Conservation (phyloP, 169 alveolate species). For the Cryptosporidium bovis region DNA sequence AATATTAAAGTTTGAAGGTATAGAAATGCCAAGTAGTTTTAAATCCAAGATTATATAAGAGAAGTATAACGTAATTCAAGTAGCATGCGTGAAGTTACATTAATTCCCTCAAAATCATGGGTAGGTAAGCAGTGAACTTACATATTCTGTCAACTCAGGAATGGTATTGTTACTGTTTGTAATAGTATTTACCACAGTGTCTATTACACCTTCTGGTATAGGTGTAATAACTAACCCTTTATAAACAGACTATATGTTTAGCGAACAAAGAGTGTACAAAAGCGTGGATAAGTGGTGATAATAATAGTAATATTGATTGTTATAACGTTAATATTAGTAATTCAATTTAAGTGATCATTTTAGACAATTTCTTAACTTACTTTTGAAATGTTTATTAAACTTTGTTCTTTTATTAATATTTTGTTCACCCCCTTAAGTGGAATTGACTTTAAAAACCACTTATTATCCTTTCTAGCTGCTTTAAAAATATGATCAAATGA, state of each 20-base stretch:
- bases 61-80: too few relatives aligned
- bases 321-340: not conserved
- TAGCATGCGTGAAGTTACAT: too few relatives aligned
- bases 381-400: conserved; percentile 42
- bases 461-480: conserved; percentile 65
- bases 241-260: conserved; percentile 24
- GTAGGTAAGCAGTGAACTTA: conserved; percentile 11
- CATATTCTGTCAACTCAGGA: conserved; percentile 33
- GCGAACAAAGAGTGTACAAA: not conserved
- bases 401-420: conserved; percentile 35
- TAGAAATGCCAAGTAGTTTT: too few relatives aligned
- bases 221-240: conserved; percentile 52
- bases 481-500: conserved; percentile 56
- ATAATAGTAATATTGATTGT: not conserved
- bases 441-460: conserved; percentile 42
- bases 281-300: not conserved
- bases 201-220: conserved; percentile 52
- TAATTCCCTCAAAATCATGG: too few relatives aligned
- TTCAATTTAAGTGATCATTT: not conserved
- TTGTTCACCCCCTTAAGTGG: conserved; percentile 16
- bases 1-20: not conserved
- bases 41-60: too few relatives aligned
- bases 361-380: not conserved
- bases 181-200: conserved; percentile 37
- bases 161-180: conserved; percentile 34